A percentile compares a stretch with the other conserved stretches of the same genome.
Conservation (phyloP, 139 green algal genomes). For the Chlamydomonas asymmetrica region DNA sequence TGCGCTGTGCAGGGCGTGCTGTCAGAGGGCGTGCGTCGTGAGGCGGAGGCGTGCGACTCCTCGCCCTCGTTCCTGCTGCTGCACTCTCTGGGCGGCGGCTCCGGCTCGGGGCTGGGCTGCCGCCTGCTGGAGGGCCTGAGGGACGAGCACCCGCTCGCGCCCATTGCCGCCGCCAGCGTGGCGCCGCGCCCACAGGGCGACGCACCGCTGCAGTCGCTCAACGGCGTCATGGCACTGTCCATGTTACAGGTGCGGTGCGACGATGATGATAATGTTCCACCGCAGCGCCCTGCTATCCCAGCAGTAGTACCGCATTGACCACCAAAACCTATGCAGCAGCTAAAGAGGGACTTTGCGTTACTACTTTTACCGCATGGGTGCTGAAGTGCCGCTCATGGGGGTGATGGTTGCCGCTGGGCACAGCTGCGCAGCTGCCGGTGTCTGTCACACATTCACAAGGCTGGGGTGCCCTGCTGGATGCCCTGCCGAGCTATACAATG, state of each 20-base stretch:
- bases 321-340: not conserved
- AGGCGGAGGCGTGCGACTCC: constrained; percentile 36
- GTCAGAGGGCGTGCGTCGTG: constrained; percentile 33
- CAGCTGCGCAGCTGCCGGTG: not conserved
- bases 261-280: not conserved
- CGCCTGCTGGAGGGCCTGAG: constrained; percentile 40
- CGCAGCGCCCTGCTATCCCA: not conserved
- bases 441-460: too few species aligned
- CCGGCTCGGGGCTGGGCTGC: constrained; percentile 41
- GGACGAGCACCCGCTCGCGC: constrained; percentile 22
- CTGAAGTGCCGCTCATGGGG: not conserved
- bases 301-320: not conserved
- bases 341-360: not conserved
- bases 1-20: too few species aligned
- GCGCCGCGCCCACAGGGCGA: constrained; percentile 39
- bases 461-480: too few species aligned
- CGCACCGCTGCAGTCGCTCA: constrained; percentile 51
- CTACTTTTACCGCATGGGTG: not conserved
- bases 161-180: constrained; percentile 33
- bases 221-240: constrained; percentile 42
- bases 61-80: constrained; percentile 46
- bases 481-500: too few species aligned
- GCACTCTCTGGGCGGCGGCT: constrained; percentile 46
- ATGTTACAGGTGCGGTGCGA: constrained; percentile 29
- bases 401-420: not conserved